Conservation (phyloP, 441 rosid species). For the Populus hybrid region DNA sequence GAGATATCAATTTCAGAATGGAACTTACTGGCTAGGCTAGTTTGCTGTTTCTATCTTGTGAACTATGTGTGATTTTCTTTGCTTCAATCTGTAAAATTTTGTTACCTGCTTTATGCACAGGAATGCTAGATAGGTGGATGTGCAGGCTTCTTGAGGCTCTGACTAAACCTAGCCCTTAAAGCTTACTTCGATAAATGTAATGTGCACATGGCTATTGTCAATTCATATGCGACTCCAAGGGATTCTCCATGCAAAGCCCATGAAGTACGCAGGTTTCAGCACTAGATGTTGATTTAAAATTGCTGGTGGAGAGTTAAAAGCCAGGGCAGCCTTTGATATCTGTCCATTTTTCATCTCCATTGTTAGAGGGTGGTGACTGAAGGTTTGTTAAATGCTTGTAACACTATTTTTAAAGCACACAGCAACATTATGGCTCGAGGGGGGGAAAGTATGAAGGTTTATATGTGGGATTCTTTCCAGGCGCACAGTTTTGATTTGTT, state of each 20-base stretch:
- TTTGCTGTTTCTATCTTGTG: not conserved
- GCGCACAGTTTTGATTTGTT: not conserved
- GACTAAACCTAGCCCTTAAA: slow-evolving; percentile 46
- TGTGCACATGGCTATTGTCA: not conserved
- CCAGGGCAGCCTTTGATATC: not conserved
- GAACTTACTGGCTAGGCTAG: not conserved
- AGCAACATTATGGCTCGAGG: not conserved
- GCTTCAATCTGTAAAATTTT: not conserved
- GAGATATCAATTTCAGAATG: not conserved
- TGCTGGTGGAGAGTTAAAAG: not conserved
- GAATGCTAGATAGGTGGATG: slow-evolving; percentile 99
- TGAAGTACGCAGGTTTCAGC: not conserved
- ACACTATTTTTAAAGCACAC: not conserved
- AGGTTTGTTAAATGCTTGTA: not conserved
- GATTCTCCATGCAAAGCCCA: not conserved
- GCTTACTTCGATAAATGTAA: slow-evolving; percentile 27
- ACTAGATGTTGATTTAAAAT: not conserved
- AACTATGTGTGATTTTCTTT: not conserved
- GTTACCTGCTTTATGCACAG: slow-evolving; percentile 30
- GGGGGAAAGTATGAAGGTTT: not conserved
- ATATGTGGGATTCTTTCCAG: not conserved
- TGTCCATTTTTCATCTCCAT: not conserved
- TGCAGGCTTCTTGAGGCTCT: slow-evolving; percentile 63
- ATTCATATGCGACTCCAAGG: not conserved
- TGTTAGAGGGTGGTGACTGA: not conserved